Conservation (phyloP, 495 filamentous ascomycete species). For the Daldinia childiae region DNA sequence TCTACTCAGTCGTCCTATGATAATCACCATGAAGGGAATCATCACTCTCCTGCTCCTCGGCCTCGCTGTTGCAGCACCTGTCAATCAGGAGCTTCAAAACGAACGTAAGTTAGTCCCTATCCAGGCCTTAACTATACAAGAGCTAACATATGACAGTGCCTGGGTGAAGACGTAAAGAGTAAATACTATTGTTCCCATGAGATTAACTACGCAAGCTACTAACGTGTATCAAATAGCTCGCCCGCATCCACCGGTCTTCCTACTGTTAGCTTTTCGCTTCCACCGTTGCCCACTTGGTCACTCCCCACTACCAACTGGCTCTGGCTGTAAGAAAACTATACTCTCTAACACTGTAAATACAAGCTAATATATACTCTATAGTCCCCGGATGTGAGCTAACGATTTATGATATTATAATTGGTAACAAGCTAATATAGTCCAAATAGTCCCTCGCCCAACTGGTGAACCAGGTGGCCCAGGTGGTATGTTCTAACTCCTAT, state of each 20-base stretch:
- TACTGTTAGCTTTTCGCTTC: slow-evolving; percentile 9
- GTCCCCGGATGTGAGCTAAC: slow-evolving; percentile 15
- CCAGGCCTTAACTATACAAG: background rate
- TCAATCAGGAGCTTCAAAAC: slow-evolving; percentile 16
- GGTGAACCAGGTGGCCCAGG: slow-evolving; percentile 8
- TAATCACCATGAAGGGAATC: slow-evolving; percentile 36
- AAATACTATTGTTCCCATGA: background rate
- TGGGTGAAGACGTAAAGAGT: slow-evolving; percentile 6
- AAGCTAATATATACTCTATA: slow-evolving; percentile 4
- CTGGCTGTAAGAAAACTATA: slow-evolving; percentile 19
- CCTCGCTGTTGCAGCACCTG: slow-evolving; percentile 29
- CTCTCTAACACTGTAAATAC: background rate
- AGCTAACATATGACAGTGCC: slow-evolving; percentile 13
- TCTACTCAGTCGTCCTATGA: slow-evolving; percentile 7
- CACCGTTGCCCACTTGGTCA: too few species aligned
- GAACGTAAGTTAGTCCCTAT: slow-evolving; percentile 6
- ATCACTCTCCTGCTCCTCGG: slow-evolving; percentile 33
- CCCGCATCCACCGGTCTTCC: slow-evolving; percentile 19
- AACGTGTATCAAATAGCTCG: slow-evolving; percentile 13
- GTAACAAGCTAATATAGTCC: background rate
- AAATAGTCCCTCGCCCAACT: slow-evolving; percentile 17
- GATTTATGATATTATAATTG: background rate
- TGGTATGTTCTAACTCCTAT: background rate
- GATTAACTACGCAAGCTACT: background rate
- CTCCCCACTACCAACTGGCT: slow-evolving; percentile 12